Base-by-base conservation (phyloP, 768 basidiomycete genomes). In the Boletus huronensis region DNA sequence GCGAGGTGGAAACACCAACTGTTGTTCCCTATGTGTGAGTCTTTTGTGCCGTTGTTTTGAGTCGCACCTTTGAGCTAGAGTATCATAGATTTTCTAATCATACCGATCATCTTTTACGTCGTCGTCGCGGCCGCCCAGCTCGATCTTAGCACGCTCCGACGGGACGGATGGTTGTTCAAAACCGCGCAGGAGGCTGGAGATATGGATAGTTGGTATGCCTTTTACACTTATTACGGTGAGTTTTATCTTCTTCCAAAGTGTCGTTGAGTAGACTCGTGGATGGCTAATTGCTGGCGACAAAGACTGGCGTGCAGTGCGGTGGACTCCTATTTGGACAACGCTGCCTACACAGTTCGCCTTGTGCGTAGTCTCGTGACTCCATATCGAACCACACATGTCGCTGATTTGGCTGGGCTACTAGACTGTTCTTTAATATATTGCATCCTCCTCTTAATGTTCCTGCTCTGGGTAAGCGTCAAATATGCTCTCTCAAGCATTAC, bases 331-430 rank as follows among this genome's bases (percentile, higher is more conserved):
- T 31, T 87, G 87, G 84, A 73, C 80, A 1, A 95, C 93, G 0
- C 73, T 99, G 64, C 95, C 96, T 4, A 98, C 95, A 1, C 96
- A 98, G 66, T 83, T 98, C 54, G 96, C 96, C 5, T 69, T 99
- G 84, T 88, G 57, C 65, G 90, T 73, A 62, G 68, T 50, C 59
- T 42, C 56, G 68, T 34, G 21, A 21, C 16, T 11, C n/a, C 5
- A 3, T 21, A 32, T 35, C 1, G 19, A 13, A 7, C 5, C 19
- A 23, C 1, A 5, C 40, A 5, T 6, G 9, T 44, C 8, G 28
- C 56, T 74, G 39, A 68, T 72, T 48, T 68, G 69, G 17, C 64
- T 66, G 13, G 44, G 25, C 26, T 11, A n/a, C 29, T 52, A 89
- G 88, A 53, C 57, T 93, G 34, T 92, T 93, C 66, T 92, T 93